Percentiles rank a stretch among this genome's conserved stretches.
Conservation (phyloP, 352 stramenopile genomes). For the Pythium coloratum region DNA sequence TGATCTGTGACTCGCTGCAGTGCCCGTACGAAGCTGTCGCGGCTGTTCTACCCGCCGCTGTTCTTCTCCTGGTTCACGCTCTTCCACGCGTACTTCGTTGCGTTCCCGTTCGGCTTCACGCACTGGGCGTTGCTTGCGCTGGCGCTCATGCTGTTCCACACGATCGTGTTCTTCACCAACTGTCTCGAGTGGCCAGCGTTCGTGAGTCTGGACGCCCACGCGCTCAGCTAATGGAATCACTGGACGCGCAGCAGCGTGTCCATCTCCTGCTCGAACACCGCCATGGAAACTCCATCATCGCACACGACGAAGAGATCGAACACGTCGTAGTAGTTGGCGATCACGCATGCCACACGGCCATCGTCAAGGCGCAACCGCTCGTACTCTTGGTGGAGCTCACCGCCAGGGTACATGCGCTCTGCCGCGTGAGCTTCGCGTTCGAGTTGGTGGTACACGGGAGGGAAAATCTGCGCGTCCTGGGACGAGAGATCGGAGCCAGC, state of each 20-base stretch:
- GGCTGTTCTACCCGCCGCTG: slow-evolving; percentile 84
- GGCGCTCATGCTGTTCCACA: slow-evolving; percentile 41
- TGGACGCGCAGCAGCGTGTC: slow-evolving; percentile 24
- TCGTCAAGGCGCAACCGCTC: slow-evolving; percentile 29
- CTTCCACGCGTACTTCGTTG: slow-evolving; percentile 96
- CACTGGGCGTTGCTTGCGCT: slow-evolving; percentile 78
- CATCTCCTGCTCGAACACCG: slow-evolving; percentile 44
- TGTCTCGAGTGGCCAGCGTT: slow-evolving; percentile 68
- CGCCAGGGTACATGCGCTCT: slow-evolving; percentile 1
- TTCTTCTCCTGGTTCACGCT: slow-evolving; percentile 94
- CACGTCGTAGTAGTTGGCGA: slow-evolving; percentile 49
- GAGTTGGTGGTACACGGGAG: slow-evolving; percentile 21
- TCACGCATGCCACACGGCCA: slow-evolving; percentile 38
- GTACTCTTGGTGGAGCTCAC: slow-evolving; percentile 38
- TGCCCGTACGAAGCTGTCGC: slow-evolving; percentile 65
- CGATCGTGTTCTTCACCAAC: slow-evolving; percentile 75
- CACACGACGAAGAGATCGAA: slow-evolving; percentile 44
- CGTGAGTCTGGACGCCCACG: background rate
- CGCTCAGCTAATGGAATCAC: background rate
- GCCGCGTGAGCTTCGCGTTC: slow-evolving; percentile 7
- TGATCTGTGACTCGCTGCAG: slow-evolving; percentile 26
- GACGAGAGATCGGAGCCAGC: slow-evolving; percentile 42
- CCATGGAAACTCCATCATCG: slow-evolving; percentile 33
- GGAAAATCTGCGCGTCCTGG: slow-evolving; percentile 49
- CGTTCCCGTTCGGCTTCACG: slow-evolving; percentile 92